Evolutionary conservation across 257 asterid genomes (phyloP).

Genomic region (Fraxinus pennsylvanica): DNA sequence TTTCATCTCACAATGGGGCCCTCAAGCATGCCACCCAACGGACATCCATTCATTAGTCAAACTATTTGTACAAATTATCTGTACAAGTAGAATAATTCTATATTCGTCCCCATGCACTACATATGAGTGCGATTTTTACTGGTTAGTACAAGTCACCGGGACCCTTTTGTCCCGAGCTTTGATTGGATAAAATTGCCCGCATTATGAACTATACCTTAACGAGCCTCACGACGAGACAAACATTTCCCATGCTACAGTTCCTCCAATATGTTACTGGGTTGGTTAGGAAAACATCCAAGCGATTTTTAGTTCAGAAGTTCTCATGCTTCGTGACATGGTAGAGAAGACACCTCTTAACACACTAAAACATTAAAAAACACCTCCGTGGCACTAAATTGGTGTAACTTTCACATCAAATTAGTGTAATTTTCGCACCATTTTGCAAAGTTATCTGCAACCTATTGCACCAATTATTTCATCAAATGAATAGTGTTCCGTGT

Average conservation of each 20-base stretch:
- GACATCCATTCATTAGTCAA: too few species aligned
- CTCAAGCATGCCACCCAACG: background rate
- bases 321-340: background rate
- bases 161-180: background rate
- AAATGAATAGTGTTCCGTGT: too few species aligned
- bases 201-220: background rate
- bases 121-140: background rate
- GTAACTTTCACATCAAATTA: too few species aligned
- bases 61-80: too few species aligned
- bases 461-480: too few species aligned
- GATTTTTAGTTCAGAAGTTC: background rate
- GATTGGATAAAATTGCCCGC: background rate
- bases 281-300: background rate
- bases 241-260: background rate
- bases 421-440: too few species aligned
- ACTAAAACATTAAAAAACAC: background rate
- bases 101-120: background rate
- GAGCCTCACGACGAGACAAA: background rate
- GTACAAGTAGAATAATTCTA: too few species aligned
- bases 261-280: too few species aligned
- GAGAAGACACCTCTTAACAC: background rate
- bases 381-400: too few species aligned
- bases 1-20: constrained; percentile 29
- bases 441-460: too few species aligned
- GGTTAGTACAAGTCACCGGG: background rate